Percentiles rank a stretch among this genome's conserved stretches.
Conservation (phyloP, 1,284 basidiomycete species). For the Waitea zeae region DNA sequence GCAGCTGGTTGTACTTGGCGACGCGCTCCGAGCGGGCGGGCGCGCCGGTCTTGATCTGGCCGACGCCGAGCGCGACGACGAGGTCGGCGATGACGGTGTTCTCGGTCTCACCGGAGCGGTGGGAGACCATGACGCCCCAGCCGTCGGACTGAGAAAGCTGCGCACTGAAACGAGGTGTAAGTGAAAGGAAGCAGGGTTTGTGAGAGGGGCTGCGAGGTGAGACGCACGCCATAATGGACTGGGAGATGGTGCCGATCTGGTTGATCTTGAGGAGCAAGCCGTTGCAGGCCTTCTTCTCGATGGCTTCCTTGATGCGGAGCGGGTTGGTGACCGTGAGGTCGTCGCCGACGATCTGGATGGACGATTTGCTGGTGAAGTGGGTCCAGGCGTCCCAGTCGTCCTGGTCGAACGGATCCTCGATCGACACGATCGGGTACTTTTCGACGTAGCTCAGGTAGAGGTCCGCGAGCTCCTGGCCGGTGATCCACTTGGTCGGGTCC, state of each 20-base stretch:
- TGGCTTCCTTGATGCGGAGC: slow-evolving; percentile 94
- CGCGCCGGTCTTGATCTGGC: slow-evolving; percentile 98
- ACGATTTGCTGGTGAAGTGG: slow-evolving; percentile 67
- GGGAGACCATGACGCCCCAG: slow-evolving; percentile 99
- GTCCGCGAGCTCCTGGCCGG: slow-evolving; percentile 85
- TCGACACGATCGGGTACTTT: slow-evolving; percentile 93
- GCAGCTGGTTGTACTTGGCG: slow-evolving; percentile 82
- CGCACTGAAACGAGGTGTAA: slow-evolving; percentile 33
- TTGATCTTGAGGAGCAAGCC: slow-evolving; percentile 98
- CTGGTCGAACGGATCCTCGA: slow-evolving; percentile 99
- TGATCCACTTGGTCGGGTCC: slow-evolving; percentile 91
- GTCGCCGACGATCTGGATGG: slow-evolving; percentile 91
- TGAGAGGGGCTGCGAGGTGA: slow-evolving; percentile 2
- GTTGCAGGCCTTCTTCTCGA: slow-evolving; percentile 99
- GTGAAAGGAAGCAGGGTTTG: neutral
- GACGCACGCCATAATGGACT: slow-evolving; percentile 88
- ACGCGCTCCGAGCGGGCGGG: slow-evolving; percentile 89
- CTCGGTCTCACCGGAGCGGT: slow-evolving; percentile 95
- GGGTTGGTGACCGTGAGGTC: slow-evolving; percentile 99
- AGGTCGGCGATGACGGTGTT: slow-evolving; percentile 97
- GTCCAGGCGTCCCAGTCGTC: slow-evolving; percentile 99
- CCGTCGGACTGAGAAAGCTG: slow-evolving; percentile 93
- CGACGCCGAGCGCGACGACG: slow-evolving; percentile 82
- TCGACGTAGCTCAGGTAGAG: slow-evolving; percentile 78
- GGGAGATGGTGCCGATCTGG: slow-evolving; percentile 98